Evolutionary conservation across 345 rosid genomes (phyloP).

Genomic region (Raphanus raphanistrum): DNA sequence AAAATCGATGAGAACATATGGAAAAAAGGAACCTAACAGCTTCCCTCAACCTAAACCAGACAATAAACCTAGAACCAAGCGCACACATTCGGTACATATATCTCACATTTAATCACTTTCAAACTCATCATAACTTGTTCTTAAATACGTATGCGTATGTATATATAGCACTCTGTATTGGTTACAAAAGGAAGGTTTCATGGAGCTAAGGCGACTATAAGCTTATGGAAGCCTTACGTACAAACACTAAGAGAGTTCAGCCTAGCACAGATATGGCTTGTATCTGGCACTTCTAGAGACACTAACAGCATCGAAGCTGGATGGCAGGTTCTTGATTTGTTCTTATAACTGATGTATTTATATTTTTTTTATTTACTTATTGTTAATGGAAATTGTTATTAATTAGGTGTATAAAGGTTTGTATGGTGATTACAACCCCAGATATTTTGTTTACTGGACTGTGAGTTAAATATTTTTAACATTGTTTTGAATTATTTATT

Average conservation of each 20-base stretch:
- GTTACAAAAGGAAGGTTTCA: neutral
- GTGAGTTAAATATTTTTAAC: neutral
- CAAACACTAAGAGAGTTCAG: neutral
- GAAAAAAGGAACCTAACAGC: neutral
- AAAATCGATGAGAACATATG: neutral
- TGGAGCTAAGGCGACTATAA: neutral
- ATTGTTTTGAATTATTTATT: neutral
- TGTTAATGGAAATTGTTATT: neutral
- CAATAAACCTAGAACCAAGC: neutral
- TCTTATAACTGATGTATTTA: neutral
- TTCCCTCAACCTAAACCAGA: neutral
- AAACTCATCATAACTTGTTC: neutral
- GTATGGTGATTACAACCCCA: neutral
- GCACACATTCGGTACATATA: neutral
- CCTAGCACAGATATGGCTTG: neutral
- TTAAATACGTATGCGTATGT: neutral
- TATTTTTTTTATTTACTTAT: neutral
- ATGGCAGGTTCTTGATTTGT: conserved; percentile 5
- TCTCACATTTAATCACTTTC: neutral
- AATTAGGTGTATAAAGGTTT: neutral
- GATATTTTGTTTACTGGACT: neutral
- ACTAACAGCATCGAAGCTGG: neutral
- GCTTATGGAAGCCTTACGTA: conserved; percentile 9
- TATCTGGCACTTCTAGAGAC: neutral
- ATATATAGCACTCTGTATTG: neutral